A percentile compares a stretch with the other conserved stretches of the same genome.
Evolutionary conservation across 768 basidiomycete species (phyloP).

Genomic region (Trametes cingulata): DNA sequence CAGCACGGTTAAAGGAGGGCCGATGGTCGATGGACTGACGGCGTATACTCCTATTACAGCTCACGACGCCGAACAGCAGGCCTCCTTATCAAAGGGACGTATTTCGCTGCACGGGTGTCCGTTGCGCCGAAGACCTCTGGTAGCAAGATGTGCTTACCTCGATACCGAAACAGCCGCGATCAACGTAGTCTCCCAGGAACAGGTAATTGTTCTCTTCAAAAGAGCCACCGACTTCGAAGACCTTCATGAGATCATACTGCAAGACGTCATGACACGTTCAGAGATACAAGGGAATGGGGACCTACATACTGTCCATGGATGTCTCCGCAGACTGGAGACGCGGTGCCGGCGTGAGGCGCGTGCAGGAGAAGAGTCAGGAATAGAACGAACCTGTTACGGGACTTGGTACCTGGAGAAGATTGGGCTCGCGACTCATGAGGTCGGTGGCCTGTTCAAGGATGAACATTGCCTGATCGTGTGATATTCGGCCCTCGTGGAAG

Average conservation of each 20-base stretch:
- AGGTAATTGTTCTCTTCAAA: constrained; percentile 83
- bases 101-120: too few species aligned
- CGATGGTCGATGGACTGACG: too few species aligned
- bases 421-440: constrained; percentile 74
- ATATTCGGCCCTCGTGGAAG: constrained; percentile 80
- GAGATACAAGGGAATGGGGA: not conserved
- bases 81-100: too few species aligned
- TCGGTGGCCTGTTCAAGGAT: constrained; percentile 72
- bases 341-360: constrained; percentile 5
- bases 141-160: constrained; percentile 59
- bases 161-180: constrained; percentile 91
- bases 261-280: not conserved
- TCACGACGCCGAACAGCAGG: too few species aligned
- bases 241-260: constrained; percentile 97
- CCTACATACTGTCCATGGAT: constrained; percentile 96
- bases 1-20: not conserved
- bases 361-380: not conserved
- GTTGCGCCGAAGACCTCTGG: too few species aligned
- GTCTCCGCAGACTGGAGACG: constrained; percentile 82
- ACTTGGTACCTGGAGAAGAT: constrained; percentile 82
- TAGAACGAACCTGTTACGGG: constrained; percentile 81
- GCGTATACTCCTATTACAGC: too few species aligned
- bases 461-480: constrained; percentile 81
- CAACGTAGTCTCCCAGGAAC: constrained; percentile 97
- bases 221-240: constrained; percentile 92